These are phyloP conservation scores for Phyllosticta citriasiana DNA, from an alignment of 2,329 filamentous ascomycete genomes.

Conservation along the genomic window DNA sequence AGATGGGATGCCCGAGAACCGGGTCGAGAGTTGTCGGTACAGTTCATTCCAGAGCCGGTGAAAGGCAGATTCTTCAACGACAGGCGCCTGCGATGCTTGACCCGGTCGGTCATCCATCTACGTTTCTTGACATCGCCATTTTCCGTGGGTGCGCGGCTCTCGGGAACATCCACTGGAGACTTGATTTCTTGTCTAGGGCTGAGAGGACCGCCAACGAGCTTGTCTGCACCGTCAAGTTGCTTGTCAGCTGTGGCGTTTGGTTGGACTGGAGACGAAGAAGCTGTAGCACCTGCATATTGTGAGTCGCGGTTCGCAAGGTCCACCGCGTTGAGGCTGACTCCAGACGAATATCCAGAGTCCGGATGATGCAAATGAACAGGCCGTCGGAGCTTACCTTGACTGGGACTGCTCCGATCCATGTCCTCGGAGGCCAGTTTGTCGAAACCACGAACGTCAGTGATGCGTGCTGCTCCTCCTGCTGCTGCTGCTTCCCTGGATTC, in stretches of 20 bases:
- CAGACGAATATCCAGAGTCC: conserved; percentile 32
- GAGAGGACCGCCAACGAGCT: neutral
- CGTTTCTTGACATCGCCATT: neutral
- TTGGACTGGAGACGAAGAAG: neutral
- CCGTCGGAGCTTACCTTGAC: neutral
- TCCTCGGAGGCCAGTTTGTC: neutral
- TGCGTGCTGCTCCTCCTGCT: neutral
- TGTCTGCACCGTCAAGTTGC: neutral
- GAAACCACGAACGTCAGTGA: neutral
- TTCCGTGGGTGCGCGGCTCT: neutral
- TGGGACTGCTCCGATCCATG: neutral
- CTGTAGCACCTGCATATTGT: neutral
- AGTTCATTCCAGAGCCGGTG: neutral
- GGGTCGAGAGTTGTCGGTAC: neutral
- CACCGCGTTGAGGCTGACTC: conserved; percentile 18
- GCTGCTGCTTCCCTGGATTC: neutral
- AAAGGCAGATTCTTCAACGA: neutral
- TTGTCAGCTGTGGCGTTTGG: neutral
- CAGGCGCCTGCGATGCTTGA: neutral
- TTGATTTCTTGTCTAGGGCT: neutral
- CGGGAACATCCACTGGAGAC: neutral
- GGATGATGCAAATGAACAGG: conserved; percentile 15
- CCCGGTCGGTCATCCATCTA: neutral
- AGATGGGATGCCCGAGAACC: neutral
- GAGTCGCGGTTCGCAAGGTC: neutral